Percentiles rank a stretch among this genome's conserved stretches.
These are phyloP conservation scores for Pestalotiopsis sp. DNA, from an alignment of 2,329 filamentous ascomycete genomes.

Conservation along the genomic window DNA sequence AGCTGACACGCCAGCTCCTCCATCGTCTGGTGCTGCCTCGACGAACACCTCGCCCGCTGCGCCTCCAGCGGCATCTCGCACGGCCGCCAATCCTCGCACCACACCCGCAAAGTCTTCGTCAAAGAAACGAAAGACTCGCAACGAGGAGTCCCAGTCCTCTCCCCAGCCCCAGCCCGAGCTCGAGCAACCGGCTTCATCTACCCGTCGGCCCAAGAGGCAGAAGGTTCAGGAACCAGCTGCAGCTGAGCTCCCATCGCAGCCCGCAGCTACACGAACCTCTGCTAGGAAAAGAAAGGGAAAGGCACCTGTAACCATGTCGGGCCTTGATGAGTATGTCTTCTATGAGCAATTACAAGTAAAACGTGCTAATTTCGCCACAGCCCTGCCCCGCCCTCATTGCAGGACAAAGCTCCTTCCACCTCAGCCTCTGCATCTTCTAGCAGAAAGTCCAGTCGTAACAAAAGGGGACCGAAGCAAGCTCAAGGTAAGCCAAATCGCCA, in stretches of 20 bases:
- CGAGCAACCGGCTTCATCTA: constrained; percentile 36
- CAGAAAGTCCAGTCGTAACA: constrained; percentile 73
- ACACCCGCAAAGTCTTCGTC: constrained; percentile 47
- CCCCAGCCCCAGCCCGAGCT: constrained; percentile 35
- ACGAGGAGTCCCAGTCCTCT: constrained; percentile 51
- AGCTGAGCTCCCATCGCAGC: constrained; percentile 28
- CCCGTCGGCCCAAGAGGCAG: constrained; percentile 72
- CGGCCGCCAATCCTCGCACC: constrained; percentile 42
- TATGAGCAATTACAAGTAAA: background rate
- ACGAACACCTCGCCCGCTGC: constrained; percentile 44
- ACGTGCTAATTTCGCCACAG: constrained; percentile 46
- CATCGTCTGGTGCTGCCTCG: constrained; percentile 42
- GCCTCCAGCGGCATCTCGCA: constrained; percentile 40
- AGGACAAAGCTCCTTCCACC: constrained; percentile 52
- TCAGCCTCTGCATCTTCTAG: constrained; percentile 66
- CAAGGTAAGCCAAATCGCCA: constrained; percentile 37
- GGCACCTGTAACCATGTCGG: constrained; percentile 70
- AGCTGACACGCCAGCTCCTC: constrained; percentile 48
- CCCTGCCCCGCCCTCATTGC: constrained; percentile 66
- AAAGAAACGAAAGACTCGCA: constrained; percentile 77
- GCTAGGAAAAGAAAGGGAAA: constrained; percentile 64
- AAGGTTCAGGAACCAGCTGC: constrained; percentile 59
- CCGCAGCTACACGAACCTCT: constrained; percentile 39
- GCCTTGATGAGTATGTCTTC: constrained; percentile 61
- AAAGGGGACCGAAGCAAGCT: constrained; percentile 59